These are phyloP conservation scores for Pachysandra terminalis DNA, from an alignment of 164 flowering plant species.

Conservation along the genomic window DNA sequence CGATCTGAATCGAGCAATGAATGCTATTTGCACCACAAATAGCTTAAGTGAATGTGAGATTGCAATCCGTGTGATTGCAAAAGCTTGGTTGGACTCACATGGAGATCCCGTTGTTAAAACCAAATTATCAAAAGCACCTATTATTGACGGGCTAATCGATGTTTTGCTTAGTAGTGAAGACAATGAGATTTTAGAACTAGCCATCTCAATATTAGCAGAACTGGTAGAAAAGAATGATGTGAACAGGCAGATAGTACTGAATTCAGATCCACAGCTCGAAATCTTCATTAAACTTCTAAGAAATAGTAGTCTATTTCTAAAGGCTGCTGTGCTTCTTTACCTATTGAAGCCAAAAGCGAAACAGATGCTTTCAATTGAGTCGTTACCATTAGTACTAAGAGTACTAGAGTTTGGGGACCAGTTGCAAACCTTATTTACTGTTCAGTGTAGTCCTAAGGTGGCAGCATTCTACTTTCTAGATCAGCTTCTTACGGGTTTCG, in stretches of 20 bases:
- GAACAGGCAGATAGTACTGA: constrained; percentile 38
- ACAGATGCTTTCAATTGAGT: constrained; percentile 59
- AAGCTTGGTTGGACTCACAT: constrained; percentile 53
- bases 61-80: constrained; percentile 45
- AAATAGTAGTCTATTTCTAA: constrained; percentile 48
- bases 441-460: constrained; percentile 42
- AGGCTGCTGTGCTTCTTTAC: constrained; percentile 57
- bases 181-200: constrained; percentile 56
- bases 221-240: constrained; percentile 35
- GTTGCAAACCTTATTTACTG: constrained; percentile 51
- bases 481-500: constrained; percentile 58
- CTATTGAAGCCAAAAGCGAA: constrained; percentile 60
- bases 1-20: constrained; percentile 36
- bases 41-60: constrained; percentile 52
- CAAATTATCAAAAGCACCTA: constrained; percentile 36
- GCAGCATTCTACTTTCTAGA: constrained; percentile 61
- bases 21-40: constrained; percentile 46
- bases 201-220: constrained; percentile 59
- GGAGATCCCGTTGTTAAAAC: constrained; percentile 35
- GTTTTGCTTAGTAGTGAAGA: constrained; percentile 48
- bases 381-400: constrained; percentile 60
- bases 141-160: constrained; percentile 62
- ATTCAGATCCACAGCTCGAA: constrained; percentile 62
- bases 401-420: constrained; percentile 65
- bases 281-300: constrained; percentile 46